phyloP scores from a whole-genome alignment of 306 rosid species.

The Cyclanthera cordifolia region DNA sequence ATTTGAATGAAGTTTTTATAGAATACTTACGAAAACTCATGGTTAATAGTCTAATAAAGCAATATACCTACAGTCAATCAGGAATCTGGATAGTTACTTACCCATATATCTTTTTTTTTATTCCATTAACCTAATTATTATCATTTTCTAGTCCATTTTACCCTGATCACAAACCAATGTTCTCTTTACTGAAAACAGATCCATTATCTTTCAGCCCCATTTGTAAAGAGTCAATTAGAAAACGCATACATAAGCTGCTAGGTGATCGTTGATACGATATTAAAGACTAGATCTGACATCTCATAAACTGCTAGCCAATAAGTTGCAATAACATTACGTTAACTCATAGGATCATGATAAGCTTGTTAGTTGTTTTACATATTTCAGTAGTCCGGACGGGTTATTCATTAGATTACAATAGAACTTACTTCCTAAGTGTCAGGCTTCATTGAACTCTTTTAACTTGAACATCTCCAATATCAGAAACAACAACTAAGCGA shows the following conservation, averaged over 20 bases:
- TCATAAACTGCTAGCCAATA: background rate
- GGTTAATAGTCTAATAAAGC: too few species aligned
- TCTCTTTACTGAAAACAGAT: background rate
- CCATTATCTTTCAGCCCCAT: background rate
- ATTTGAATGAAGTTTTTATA: too few species aligned
- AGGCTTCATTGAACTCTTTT: background rate
- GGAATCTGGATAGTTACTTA: background rate
- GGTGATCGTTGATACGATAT: background rate
- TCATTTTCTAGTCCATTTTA: background rate
- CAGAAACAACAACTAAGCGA: conserved; percentile 46
- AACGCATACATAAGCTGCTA: background rate
- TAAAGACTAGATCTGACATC: background rate
- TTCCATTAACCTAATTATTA: background rate
- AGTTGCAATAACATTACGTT: background rate
- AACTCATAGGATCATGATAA: background rate
- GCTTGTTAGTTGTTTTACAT: conserved; percentile 6
- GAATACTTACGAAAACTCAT: too few species aligned
- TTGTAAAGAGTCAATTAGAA: background rate
- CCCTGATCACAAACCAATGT: background rate
- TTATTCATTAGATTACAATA: conserved; percentile 5
- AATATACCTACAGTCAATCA: background rate
- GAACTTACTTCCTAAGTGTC: background rate
- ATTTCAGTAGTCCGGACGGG: background rate
- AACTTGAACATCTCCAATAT: background rate
- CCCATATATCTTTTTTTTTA: background rate